These are phyloP conservation scores for Nidularia pulvinata DNA, from an alignment of 768 basidiomycete genomes.

Conservation along the genomic window DNA sequence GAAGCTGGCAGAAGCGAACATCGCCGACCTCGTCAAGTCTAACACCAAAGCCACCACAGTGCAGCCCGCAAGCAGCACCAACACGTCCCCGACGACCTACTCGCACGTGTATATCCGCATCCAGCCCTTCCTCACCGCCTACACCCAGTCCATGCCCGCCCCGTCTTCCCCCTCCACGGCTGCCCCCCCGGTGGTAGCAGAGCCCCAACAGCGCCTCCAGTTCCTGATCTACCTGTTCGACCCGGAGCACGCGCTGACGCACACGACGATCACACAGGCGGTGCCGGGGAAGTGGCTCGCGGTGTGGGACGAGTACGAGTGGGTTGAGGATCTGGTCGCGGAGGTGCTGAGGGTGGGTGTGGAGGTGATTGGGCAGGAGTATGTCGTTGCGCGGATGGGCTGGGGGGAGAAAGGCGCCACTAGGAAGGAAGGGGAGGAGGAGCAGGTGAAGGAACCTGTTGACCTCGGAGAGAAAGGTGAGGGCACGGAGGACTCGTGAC, in stretches of 20 bases:
- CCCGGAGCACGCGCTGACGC: constrained; percentile 75
- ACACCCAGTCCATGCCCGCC: constrained; percentile 29
- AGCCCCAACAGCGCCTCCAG: constrained; percentile 51
- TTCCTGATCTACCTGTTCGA: constrained; percentile 77
- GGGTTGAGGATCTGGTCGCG: constrained; percentile 96
- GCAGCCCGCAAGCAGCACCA: constrained; percentile 24
- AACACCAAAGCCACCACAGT: constrained; percentile 38
- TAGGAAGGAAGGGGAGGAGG: constrained; percentile 9
- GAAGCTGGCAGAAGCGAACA: constrained; percentile 85
- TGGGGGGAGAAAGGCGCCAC: constrained; percentile 48
- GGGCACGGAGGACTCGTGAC: constrained; percentile 27
- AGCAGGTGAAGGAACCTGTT: constrained; percentile 13
- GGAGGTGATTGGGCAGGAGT: constrained; percentile 93
- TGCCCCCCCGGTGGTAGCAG: constrained; percentile 31
- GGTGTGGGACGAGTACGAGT: constrained; percentile 89
- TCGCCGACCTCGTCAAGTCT: constrained; percentile 74
- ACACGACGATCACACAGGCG: constrained; percentile 81
- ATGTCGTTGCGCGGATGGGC: constrained; percentile 84
- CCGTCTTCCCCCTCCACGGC: constrained; percentile 23
- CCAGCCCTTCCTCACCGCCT: constrained; percentile 76
- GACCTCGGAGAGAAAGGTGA: constrained; percentile 12
- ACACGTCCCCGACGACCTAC: constrained; percentile 67
- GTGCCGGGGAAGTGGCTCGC: constrained; percentile 87
- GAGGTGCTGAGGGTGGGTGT: constrained; percentile 83
- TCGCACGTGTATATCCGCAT: constrained; percentile 93